Conservation (phyloP, 2,329 filamentous ascomycete genomes). For the Mollisiaceae sp. region DNA sequence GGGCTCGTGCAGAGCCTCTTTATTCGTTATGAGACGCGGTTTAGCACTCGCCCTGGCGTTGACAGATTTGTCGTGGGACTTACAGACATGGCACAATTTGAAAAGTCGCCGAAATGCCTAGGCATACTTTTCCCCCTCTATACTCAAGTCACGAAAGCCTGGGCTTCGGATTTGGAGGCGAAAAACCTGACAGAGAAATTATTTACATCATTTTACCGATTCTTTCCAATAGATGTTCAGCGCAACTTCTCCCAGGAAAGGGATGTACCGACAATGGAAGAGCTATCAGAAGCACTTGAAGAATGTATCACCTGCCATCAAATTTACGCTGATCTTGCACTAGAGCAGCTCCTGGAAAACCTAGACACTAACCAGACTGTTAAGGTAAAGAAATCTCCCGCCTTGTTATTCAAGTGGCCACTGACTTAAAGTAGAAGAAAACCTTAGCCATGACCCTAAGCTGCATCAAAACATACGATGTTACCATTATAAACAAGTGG, state of each 20-base stretch:
- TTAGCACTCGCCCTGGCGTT: constrained; percentile 30
- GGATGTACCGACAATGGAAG: constrained; percentile 28
- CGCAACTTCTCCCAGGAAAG: constrained; percentile 23
- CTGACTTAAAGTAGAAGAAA: constrained; percentile 37
- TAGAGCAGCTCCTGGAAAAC: constrained; percentile 33
- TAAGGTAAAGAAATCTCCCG: constrained; percentile 35
- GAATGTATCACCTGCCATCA: constrained; percentile 39
- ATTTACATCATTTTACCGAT: constrained; percentile 39
- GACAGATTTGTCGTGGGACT: constrained; percentile 33
- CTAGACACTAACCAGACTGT: constrained; percentile 39
- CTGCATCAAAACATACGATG: constrained; percentile 32
- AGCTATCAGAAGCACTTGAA: constrained; percentile 33
- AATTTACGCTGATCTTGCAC: constrained; percentile 34
- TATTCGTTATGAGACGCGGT: constrained; percentile 19
- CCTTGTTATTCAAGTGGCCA: constrained; percentile 1
- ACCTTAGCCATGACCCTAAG: constrained; percentile 33
- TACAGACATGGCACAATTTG: constrained; percentile 34
- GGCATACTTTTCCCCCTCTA: constrained; percentile 36
- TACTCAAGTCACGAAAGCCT: constrained; percentile 30
- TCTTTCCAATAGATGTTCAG: constrained; percentile 39
- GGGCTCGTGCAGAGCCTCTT: constrained; percentile 31
- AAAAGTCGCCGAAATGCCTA: constrained; percentile 40
- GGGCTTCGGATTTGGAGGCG: constrained; percentile 25
- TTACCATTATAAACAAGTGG: constrained; percentile 27
- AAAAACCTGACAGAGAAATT: constrained; percentile 23